Evolutionary conservation across 352 stramenopile species (phyloP).

Genomic region (Pythium plurisporium): DNA sequence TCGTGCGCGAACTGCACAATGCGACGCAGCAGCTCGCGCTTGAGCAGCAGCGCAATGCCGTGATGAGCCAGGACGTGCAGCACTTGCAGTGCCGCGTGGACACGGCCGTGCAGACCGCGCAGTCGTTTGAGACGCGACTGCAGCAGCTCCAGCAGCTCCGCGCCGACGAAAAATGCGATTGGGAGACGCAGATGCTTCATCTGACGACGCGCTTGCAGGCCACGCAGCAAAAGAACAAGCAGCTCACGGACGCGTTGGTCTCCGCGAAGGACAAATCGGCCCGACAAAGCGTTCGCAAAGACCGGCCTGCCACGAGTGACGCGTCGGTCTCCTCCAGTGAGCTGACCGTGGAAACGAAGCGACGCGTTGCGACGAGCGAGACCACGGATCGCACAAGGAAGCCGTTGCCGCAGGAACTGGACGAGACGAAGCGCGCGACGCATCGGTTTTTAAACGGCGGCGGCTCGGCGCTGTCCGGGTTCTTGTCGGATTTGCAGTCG

Average conservation of each 20-base stretch:
- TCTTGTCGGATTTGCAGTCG: constrained; percentile 14
- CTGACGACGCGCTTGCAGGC: constrained; percentile 48
- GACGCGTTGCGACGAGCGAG: not conserved
- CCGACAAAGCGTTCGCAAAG: not conserved
- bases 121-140: constrained; percentile 51
- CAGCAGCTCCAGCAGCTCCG: constrained; percentile 41
- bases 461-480: constrained; percentile 3
- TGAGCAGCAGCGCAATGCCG: constrained; percentile 32
- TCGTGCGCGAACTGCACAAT: constrained; percentile 27
- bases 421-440: constrained; percentile 2
- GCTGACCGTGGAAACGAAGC: not conserved
- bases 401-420: not conserved
- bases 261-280: constrained; percentile 16
- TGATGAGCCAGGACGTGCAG: constrained; percentile 36
- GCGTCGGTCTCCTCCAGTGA: not conserved
- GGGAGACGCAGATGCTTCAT: constrained; percentile 31
- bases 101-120: constrained; percentile 35
- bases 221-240: constrained; percentile 53
- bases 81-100: constrained; percentile 48
- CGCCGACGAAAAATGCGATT: constrained; percentile 27
- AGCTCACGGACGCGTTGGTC: constrained; percentile 51
- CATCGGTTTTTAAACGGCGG: not conserved
- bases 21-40: constrained; percentile 28
- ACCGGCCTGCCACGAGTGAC: not conserved
- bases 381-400: not conserved